A percentile compares a stretch with the other conserved stretches of the same genome.
Evolutionary conservation across 768 basidiomycete genomes (phyloP).

Genomic region (Leccinum uliginosum): DNA sequence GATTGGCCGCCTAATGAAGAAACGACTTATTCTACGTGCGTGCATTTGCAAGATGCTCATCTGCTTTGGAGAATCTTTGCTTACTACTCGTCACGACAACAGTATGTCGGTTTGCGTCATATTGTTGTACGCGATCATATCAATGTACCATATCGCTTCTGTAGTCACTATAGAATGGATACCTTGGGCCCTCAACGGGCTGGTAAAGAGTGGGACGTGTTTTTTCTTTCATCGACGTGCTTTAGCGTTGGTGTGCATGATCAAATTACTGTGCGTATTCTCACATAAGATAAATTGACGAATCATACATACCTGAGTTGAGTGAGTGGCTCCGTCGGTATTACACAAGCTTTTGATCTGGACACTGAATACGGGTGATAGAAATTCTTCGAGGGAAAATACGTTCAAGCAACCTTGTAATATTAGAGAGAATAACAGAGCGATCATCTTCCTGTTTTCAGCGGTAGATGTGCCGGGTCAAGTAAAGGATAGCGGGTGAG

Average conservation of each 20-base stretch:
- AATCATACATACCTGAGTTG: background rate
- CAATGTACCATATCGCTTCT: background rate
- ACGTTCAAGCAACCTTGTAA: background rate
- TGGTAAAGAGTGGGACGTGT: background rate
- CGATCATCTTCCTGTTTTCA: background rate
- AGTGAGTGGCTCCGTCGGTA: background rate
- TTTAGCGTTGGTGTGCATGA: background rate
- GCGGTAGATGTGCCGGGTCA: background rate
- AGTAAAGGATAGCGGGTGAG: background rate
- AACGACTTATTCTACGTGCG: background rate
- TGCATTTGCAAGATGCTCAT: background rate
- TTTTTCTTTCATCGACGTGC: background rate
- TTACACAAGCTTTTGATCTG: background rate
- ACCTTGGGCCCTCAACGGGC: conserved; percentile 12
- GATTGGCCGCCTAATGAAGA: conserved; percentile 8
- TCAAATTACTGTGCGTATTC: background rate
- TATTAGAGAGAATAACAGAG: background rate
- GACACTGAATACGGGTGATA: background rate
- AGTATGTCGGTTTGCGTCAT: background rate
- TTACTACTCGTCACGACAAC: background rate
- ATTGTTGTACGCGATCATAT: background rate
- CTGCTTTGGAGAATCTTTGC: background rate
- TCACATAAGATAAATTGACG: background rate
- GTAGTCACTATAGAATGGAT: conserved; percentile 1
- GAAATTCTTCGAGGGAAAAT: background rate